A percentile compares a stretch with the other conserved stretches of the same genome.
Conservation (phyloP, 2,329 filamentous ascomycete species). For the Fusarium annulatum region DNA sequence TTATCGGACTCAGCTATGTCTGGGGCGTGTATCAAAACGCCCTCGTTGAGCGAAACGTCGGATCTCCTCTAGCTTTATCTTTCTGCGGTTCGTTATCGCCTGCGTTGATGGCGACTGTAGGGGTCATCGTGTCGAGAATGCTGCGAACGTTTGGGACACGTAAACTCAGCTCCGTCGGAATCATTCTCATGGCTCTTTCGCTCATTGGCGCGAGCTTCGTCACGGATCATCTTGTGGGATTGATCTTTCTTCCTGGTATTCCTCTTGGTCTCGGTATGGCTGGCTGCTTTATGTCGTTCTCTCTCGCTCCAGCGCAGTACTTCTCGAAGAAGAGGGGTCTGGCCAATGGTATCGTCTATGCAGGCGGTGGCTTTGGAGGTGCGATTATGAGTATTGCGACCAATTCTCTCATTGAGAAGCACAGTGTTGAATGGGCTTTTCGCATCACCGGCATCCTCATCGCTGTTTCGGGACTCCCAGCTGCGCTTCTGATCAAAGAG, state of each 20-base stretch:
- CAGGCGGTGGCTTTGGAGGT: slow-evolving; percentile 67
- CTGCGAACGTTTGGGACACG: slow-evolving; percentile 23
- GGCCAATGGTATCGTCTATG: slow-evolving; percentile 66
- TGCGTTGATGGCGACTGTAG: slow-evolving; percentile 34
- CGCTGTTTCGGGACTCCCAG: slow-evolving; percentile 65
- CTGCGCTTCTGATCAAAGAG: slow-evolving; percentile 64
- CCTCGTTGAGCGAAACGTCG: slow-evolving; percentile 60
- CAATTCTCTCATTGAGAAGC: slow-evolving; percentile 57
- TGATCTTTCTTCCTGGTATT: slow-evolving; percentile 45
- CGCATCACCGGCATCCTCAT: slow-evolving; percentile 64
- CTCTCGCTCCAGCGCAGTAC: slow-evolving; percentile 57
- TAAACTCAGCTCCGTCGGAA: slow-evolving; percentile 12
- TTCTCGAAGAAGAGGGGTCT: slow-evolving; percentile 64
- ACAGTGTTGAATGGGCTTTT: slow-evolving; percentile 64
- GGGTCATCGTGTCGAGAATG: slow-evolving; percentile 27
- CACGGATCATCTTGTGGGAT: slow-evolving; percentile 40
- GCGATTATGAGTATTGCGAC: slow-evolving; percentile 62
- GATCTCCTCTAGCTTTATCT: slow-evolving; percentile 61
- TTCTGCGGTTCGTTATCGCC: slow-evolving; percentile 65
- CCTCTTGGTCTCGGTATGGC: slow-evolving; percentile 48
- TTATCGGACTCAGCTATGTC: slow-evolving; percentile 65
- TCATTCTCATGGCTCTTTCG: slow-evolving; percentile 13
- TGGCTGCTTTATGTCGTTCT: slow-evolving; percentile 36
- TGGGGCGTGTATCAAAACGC: slow-evolving; percentile 72
- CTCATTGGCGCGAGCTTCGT: slow-evolving; percentile 29